Conservation (phyloP, 1,139 yeast genomes). For the Magnusiomyces sp. region DNA sequence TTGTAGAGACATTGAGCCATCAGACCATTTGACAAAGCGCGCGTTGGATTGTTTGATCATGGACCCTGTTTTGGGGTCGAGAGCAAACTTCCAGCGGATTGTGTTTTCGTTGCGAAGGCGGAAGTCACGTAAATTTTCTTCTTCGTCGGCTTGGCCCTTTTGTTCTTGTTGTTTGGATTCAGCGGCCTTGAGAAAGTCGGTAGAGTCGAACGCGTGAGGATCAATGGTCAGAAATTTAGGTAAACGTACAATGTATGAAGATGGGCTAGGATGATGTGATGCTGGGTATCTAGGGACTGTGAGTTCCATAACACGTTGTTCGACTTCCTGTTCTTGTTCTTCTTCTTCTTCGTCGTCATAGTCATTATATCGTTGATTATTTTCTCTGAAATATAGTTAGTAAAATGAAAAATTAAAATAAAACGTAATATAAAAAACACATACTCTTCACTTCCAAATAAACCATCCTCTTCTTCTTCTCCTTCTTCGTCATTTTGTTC, state of each 20-base stretch:
- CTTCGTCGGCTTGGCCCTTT: conserved; percentile 38
- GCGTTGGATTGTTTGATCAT: conserved; percentile 70
- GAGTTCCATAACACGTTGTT: conserved; percentile 46
- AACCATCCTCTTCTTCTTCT: conserved; percentile 10
- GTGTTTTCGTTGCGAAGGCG: conserved; percentile 69
- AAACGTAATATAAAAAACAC: background rate
- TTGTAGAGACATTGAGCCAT: conserved; percentile 78
- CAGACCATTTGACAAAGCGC: conserved; percentile 88
- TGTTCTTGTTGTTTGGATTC: conserved; percentile 6
- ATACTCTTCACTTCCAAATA: conserved; percentile 3
- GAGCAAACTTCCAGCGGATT: conserved; percentile 84
- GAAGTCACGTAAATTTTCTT: conserved; percentile 37
- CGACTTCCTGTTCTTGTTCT: conserved; percentile 29
- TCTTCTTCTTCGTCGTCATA: conserved; percentile 18
- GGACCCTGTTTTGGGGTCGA: conserved; percentile 33
- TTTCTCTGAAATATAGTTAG: background rate
- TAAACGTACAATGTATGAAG: conserved; percentile 53
- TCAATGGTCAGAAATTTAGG: conserved; percentile 80
- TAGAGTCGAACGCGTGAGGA: conserved; percentile 81
- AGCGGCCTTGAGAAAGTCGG: conserved; percentile 40
- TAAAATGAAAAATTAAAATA: background rate
- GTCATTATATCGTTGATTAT: conserved; percentile 15
- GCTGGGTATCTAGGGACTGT: conserved; percentile 70
- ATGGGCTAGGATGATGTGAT: conserved; percentile 33
- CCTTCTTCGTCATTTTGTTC: conserved; percentile 13